Base-by-base conservation (phyloP, 495 filamentous ascomycete genomes). In the Rhizodiscina lignyota region DNA sequence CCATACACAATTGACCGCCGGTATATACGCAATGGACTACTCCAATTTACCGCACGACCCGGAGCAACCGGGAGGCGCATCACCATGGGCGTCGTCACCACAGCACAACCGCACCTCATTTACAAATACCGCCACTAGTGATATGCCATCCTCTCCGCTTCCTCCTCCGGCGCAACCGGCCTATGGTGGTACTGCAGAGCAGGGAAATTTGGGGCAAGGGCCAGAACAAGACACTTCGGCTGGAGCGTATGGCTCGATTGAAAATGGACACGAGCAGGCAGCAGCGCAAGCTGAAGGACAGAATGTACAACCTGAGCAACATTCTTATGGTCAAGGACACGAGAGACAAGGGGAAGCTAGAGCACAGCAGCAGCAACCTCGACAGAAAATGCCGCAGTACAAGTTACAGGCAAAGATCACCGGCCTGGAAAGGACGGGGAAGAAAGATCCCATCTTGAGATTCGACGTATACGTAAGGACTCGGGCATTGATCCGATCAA, bases 391-490 rank as follows among this genome's bases (percentile, higher is more conserved):
- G 12, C 81, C 77, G 26, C 68, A 76, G 27, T 87, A 85, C 56
- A 89, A 80, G 49, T 66, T 99, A 21, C 83, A 91, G 52, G 86
- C 79, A 8, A 96, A 93, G 56, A 80, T 99, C 41, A 94, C 85
- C 2, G 83, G 77, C 10, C 61, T 99, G 20, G 91, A 99, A 55
- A 64, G 91, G 31, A 86, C 81, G 5, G 87, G 87, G 15, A 79
- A 86, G 49, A 99, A 96, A 53, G 91, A 96, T 50, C 83, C 83
- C 3, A 87, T 96, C 37, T 59, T 99, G 35, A 71, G 81, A 53
- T 99, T 99, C 48, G 91, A 99, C 63, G 82, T 99, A 16, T 84
- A 99, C 57, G 89, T 96, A 71, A 48, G 80, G 42, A 26, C 17
- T 32, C 24, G 30, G n/a, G n/a, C n/a, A n/a, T n/a, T n/a, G n/a